Evolutionary conservation across 495 filamentous ascomycete genomes (phyloP).

Genomic region (Penicillium tannophilum): DNA sequence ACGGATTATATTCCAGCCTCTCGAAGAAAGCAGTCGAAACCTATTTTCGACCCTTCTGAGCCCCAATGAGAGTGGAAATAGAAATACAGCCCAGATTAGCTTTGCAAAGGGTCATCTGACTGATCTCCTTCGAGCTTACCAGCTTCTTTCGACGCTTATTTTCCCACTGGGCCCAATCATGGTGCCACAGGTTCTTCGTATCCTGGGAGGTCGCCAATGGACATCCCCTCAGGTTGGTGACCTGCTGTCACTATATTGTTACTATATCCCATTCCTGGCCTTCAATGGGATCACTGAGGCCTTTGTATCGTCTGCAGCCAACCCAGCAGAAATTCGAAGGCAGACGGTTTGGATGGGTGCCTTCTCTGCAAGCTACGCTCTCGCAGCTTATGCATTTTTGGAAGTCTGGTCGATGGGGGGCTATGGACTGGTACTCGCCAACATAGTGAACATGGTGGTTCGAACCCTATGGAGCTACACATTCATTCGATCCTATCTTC

Average conservation of each 20-base stretch:
- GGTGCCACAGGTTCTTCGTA: constrained; percentile 66
- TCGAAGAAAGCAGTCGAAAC: constrained; percentile 88
- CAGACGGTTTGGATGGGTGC: constrained; percentile 82
- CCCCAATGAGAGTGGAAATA: constrained; percentile 21
- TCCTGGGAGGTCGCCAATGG: constrained; percentile 79
- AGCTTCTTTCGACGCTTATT: constrained; percentile 66
- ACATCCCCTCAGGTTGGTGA: constrained; percentile 58
- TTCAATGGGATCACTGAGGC: constrained; percentile 91
- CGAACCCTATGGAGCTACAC: constrained; percentile 75
- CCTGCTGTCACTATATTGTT: constrained; percentile 80
- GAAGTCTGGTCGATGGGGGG: constrained; percentile 67
- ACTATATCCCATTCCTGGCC: constrained; percentile 89
- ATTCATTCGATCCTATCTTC: constrained; percentile 71
- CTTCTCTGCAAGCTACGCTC: constrained; percentile 73
- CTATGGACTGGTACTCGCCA: constrained; percentile 78
- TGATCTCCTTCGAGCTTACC: constrained; percentile 43
- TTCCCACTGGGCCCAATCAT: constrained; percentile 69
- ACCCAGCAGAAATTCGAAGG: constrained; percentile 62
- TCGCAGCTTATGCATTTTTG: constrained; percentile 70
- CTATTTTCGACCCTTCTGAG: constrained; percentile 75
- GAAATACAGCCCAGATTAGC: constrained; percentile 19
- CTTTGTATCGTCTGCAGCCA: constrained; percentile 85
- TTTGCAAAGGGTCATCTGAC: constrained; percentile 37
- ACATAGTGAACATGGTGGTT: constrained; percentile 81
- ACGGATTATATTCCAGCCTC: constrained; percentile 88